Evolutionary conservation across 2,329 filamentous ascomycete species (phyloP), one percentile per base, ranked within the genome.

Genomic region (Colletotrichum echinochloae): DNA sequence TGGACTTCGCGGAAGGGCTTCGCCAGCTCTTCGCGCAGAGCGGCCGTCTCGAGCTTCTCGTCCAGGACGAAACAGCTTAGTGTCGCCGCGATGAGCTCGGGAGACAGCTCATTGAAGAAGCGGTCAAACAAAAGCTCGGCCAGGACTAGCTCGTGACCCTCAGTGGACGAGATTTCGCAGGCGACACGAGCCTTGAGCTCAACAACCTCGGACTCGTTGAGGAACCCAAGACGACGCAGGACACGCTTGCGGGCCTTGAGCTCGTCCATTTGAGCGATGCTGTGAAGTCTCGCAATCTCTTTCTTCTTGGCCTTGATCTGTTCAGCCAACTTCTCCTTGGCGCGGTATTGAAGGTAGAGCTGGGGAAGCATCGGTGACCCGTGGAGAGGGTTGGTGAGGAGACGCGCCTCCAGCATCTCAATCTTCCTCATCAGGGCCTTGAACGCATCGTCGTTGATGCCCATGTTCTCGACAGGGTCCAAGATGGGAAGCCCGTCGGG

Each of bases 11-110:
- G 89, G 79, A 90, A 96, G 20, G 94, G 94, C 83, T 97, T 97
- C 66, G 90, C 88, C 39, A 98, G 87, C 72, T 97, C 93, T 75
- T 98, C 94, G 76, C 92, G 92, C 59, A 98, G 85, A 18, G 90
- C 87, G 3, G 89, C 84, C 16, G 95, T 90, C 76, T 95, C 92
- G 57, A 93, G 91, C 85, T 97, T 97, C 83, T 99, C 96, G 78
- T 99, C 97, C 75, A 98, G 98, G 74, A 99, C 96, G 83, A 99
- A 98, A 78, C 94, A 95, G 76, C 94, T 97, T 70, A 99, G 87
- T 7, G 95, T 90, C 0, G 95, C 89, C 1, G 96, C 96, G 76
- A 92, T 93, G 74, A 95, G 88, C 80, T 98, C 95, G 0, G 96
- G 94, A 0, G 91, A 91, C 52, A 98, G 85, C 78, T 98, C 95